Evolutionary conservation across 441 rosid species (phyloP).

Genomic region (Viola pubescens): DNA sequence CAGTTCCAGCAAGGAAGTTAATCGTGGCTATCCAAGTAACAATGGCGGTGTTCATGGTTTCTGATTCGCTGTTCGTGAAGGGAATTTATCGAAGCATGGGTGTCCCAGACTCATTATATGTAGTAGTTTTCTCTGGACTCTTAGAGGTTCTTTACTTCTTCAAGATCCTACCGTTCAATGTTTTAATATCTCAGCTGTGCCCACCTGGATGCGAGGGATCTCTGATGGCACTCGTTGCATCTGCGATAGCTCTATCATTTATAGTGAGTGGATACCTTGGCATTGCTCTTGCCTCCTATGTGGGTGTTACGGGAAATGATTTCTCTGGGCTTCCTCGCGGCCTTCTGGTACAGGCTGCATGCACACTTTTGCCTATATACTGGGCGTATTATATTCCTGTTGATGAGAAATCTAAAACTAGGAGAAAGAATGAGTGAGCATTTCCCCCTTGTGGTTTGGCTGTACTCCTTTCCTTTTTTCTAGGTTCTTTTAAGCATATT

Average conservation of each 20-base stretch:
- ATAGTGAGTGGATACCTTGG: slow-evolving; percentile 75
- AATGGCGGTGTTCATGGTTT: slow-evolving; percentile 55
- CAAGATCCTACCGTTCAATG: slow-evolving; percentile 70
- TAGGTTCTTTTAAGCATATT: neutral
- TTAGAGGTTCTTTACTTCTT: slow-evolving; percentile 61
- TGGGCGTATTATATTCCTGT: slow-evolving; percentile 60
- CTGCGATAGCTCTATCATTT: slow-evolving; percentile 66
- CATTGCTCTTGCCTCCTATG: slow-evolving; percentile 54
- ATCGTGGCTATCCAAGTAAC: slow-evolving; percentile 54
- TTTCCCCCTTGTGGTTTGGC: neutral
- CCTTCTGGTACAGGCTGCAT: slow-evolving; percentile 52
- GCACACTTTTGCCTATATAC: slow-evolving; percentile 48
- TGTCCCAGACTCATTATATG: slow-evolving; percentile 51
- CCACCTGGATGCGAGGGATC: slow-evolving; percentile 92
- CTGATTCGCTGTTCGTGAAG: slow-evolving; percentile 59
- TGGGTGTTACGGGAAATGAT: slow-evolving; percentile 48
- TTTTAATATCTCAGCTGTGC: slow-evolving; percentile 57
- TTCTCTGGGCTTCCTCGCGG: slow-evolving; percentile 53
- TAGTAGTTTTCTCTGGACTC: slow-evolving; percentile 53
- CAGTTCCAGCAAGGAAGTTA: slow-evolving; percentile 50
- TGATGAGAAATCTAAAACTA: slow-evolving; percentile 27
- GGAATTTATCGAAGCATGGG: slow-evolving; percentile 55
- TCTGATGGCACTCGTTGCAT: slow-evolving; percentile 68
- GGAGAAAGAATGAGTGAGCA: slow-evolving; percentile 20
- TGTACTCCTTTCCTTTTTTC: no score